phyloP scores from a whole-genome alignment of 139 green algal species.

The Chlorella vulgaris region DNA sequence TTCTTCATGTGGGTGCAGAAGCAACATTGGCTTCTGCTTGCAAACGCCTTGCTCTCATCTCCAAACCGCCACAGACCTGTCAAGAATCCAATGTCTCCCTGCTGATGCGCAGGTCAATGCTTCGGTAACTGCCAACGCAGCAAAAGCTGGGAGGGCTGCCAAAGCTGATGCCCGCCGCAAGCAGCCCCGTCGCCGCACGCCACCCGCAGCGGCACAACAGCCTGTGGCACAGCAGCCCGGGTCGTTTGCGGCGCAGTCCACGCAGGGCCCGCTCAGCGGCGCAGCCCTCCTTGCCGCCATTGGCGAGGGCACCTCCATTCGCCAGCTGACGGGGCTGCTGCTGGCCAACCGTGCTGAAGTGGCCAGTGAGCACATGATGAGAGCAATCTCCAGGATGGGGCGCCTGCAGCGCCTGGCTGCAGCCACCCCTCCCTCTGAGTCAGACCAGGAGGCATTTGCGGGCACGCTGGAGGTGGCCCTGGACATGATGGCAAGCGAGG shows the following conservation, averaged over 20 bases:
- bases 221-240: neutral
- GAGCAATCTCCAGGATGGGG: neutral
- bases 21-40: no score
- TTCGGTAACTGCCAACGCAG: neutral
- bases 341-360: neutral
- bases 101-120: no score
- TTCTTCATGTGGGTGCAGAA: no score
- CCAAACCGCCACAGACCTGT: no score
- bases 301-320: neutral
- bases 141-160: neutral
- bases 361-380: neutral
- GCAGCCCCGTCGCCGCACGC: neutral
- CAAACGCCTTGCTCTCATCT: no score
- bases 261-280: no score
- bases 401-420: neutral
- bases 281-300: no score
- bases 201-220: neutral
- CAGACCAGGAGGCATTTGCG: constrained; percentile 8
- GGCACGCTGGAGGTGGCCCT: neutral
- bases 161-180: neutral
- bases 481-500: neutral
- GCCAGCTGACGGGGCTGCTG: neutral
- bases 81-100: no score
- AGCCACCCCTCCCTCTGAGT: neutral
- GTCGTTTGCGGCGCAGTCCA: neutral